Conservation (phyloP, 805 yeast genomes). For the Pichia ethanolica region DNA sequence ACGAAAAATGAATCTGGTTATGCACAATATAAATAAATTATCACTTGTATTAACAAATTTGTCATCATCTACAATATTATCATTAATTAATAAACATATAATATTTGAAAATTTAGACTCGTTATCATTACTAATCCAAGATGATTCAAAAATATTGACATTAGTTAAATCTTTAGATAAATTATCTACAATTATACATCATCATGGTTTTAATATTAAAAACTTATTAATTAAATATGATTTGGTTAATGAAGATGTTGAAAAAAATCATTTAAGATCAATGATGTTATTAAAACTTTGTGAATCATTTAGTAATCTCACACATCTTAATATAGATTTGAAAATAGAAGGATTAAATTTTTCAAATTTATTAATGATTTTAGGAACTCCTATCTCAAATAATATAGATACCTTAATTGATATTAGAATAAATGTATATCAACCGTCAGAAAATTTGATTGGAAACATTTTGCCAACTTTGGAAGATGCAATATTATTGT, state of each 20-base stretch:
- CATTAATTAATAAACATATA: constrained; percentile 23
- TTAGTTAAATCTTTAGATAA: constrained; percentile 24
- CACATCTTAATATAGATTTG: constrained; percentile 19
- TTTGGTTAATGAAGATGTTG: constrained; percentile 19
- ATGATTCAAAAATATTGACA: constrained; percentile 24
- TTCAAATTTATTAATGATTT: constrained; percentile 27
- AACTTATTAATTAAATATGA: constrained; percentile 21
- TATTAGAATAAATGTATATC: constrained; percentile 20
- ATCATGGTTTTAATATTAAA: constrained; percentile 20
- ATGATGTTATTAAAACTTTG: constrained; percentile 26
- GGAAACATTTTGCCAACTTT: constrained; percentile 23
- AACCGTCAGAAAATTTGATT: constrained; percentile 27
- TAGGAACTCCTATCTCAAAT: constrained; percentile 25
- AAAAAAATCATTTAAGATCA: constrained; percentile 28
- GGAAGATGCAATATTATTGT: constrained; percentile 23
- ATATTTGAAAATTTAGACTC: constrained; percentile 24
- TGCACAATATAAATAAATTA: constrained; percentile 20
- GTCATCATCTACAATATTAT: constrained; percentile 24
- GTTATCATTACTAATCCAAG: constrained; percentile 24
- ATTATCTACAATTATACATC: constrained; percentile 18
- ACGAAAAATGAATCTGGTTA: constrained; percentile 23
- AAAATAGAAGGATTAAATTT: constrained; percentile 23
- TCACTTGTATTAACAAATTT: constrained; percentile 27
- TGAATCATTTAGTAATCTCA: constrained; percentile 21
- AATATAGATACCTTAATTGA: constrained; percentile 20